phyloP scores from a whole-genome alignment of 2,329 filamentous ascomycete genomes.

The Teratosphaeriaceae sp. region DNA sequence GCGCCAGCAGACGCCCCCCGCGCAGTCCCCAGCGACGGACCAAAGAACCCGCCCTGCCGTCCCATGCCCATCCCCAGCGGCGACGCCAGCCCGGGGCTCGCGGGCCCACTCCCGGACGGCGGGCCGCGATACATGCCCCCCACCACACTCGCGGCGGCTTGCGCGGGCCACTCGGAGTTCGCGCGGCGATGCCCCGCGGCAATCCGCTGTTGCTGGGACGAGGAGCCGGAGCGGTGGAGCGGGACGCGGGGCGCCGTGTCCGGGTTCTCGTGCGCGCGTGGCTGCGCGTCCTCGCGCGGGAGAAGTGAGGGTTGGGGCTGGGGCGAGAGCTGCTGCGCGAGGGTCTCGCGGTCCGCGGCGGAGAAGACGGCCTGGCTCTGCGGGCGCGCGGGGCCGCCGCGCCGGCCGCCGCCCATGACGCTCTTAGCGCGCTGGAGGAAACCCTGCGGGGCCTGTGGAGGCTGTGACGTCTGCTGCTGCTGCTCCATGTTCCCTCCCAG shows the following conservation, averaged over 20 bases:
- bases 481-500: background rate
- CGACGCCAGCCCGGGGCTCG: background rate
- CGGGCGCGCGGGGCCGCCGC: slow-evolving; percentile 4
- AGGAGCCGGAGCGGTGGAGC: slow-evolving; percentile 50
- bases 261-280: slow-evolving; percentile 46
- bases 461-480: background rate
- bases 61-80: slow-evolving; percentile 28
- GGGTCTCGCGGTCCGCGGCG: slow-evolving; percentile 7
- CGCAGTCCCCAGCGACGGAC: slow-evolving; percentile 21
- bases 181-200: slow-evolving; percentile 39
- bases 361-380: background rate
- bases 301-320: background rate
- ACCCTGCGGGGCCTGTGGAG: slow-evolving; percentile 22
- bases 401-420: slow-evolving; percentile 41
- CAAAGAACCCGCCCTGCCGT: slow-evolving; percentile 55
- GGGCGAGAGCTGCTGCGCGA: slow-evolving; percentile 3
- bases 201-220: slow-evolving; percentile 28
- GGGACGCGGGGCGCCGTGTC: slow-evolving; percentile 71
- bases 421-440: slow-evolving; percentile 56
- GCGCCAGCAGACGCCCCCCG: slow-evolving; percentile 34
- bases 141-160: slow-evolving; percentile 61
- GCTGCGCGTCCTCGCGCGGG: background rate
- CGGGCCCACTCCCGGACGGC: slow-evolving; percentile 42
- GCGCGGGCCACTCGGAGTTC: slow-evolving; percentile 40
- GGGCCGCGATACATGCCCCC: slow-evolving; percentile 85